Conservation (phyloP, 495 filamentous ascomycete genomes). For the Neurospora sp. region DNA sequence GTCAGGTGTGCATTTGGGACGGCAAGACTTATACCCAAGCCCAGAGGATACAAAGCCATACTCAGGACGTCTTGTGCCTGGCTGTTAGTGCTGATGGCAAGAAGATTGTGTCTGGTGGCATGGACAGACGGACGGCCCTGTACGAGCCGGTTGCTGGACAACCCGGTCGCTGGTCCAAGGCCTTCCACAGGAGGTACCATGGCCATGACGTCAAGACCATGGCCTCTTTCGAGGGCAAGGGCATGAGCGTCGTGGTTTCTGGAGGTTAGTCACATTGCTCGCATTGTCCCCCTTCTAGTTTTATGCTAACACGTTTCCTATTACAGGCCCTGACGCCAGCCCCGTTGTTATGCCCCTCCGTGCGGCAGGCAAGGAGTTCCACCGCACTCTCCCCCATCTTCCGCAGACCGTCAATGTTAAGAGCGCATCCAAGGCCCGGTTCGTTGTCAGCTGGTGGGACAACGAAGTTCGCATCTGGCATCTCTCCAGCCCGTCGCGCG, state of each 20-base stretch:
- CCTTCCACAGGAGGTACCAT: conserved; percentile 75
- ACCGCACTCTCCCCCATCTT: conserved; percentile 65
- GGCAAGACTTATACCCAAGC: conserved; percentile 78
- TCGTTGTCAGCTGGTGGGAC: conserved; percentile 91
- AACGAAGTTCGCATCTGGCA: conserved; percentile 80
- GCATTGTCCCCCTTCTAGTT: background rate
- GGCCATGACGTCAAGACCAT: conserved; percentile 91
- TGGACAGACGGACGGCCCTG: conserved; percentile 76
- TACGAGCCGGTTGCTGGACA: conserved; percentile 58
- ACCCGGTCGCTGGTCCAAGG: conserved; percentile 64
- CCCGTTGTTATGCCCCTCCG: conserved; percentile 73
- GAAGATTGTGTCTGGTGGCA: conserved; percentile 81
- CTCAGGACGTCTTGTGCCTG: conserved; percentile 82
- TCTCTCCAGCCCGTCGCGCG: conserved; percentile 38
- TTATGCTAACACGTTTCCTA: conserved; percentile 22
- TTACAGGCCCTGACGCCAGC: conserved; percentile 68
- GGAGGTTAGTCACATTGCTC: conserved; percentile 56
- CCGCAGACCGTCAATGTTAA: conserved; percentile 65
- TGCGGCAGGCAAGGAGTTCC: conserved; percentile 70
- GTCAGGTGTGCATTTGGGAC: conserved; percentile 88
- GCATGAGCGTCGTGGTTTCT: conserved; percentile 78
- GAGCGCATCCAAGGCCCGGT: conserved; percentile 57
- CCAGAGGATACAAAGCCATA: conserved; percentile 75
- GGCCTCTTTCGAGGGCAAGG: conserved; percentile 75
- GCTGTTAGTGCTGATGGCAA: conserved; percentile 69